These are phyloP conservation scores for Hericium coralloides DNA, from an alignment of 768 basidiomycete genomes.

Conservation along the genomic window DNA sequence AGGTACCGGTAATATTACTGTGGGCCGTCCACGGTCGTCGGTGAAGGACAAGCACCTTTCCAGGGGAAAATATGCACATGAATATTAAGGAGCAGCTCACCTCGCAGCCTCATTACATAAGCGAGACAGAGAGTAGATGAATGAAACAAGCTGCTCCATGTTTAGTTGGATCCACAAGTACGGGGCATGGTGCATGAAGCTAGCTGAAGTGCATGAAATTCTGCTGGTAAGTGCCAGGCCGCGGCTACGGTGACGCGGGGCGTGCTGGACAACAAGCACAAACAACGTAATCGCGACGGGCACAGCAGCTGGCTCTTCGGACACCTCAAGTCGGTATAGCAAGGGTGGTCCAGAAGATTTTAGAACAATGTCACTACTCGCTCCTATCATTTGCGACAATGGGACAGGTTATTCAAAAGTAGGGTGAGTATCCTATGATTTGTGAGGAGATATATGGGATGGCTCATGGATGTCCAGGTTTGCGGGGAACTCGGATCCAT, in stretches of 20 bases:
- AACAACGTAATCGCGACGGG: conserved; percentile 5
- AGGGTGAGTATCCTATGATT: conserved; percentile 47
- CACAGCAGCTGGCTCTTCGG: background rate
- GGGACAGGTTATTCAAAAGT: conserved; percentile 97
- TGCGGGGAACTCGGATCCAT: conserved; percentile 98
- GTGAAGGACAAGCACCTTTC: too few relatives aligned
- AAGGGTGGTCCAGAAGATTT: background rate
- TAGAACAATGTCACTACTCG: conserved; percentile 66
- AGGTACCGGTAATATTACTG: too few relatives aligned
- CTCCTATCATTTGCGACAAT: conserved; percentile 97
- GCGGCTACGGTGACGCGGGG: background rate
- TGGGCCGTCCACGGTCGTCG: too few relatives aligned
- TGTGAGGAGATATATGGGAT: background rate
- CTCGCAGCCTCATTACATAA: too few relatives aligned
- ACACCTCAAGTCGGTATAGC: background rate
- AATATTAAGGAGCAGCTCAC: too few relatives aligned
- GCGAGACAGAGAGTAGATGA: too few relatives aligned
- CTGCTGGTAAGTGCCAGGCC: too few relatives aligned
- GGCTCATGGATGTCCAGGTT: conserved; percentile 44
- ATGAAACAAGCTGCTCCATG: too few relatives aligned
- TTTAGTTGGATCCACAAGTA: too few relatives aligned
- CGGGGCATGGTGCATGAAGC: too few relatives aligned
- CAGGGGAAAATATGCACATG: too few relatives aligned
- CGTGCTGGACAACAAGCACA: conserved; percentile 4
- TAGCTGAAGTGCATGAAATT: too few relatives aligned